Evolutionary conservation across 1,284 basidiomycete species (phyloP), one percentile per base, ranked within the genome.

Genomic region (Spongiforma sp.): DNA sequence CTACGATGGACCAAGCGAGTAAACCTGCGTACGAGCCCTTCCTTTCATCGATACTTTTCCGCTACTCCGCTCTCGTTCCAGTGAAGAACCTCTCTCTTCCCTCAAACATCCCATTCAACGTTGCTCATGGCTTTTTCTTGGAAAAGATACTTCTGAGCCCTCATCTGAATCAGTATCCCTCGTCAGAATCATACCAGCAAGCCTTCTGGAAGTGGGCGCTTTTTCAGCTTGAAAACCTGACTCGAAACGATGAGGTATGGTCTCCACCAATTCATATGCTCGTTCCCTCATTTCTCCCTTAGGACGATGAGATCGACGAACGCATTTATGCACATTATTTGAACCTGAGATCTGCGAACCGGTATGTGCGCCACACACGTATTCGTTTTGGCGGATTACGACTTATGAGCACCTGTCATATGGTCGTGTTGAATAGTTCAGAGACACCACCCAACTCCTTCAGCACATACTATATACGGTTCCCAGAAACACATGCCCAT

Each of bases 131-230:
- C 12, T 89, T 89, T 68, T 71, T 93, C 17, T 72, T 91, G 59
- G 69, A 81, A 21, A 70, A 72, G 28, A 73, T 93, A 57, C 75
- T 91, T 12, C 70, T 83, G 10, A 81, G 83, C 68, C 66, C 75
- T 6, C 89, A 89, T 71, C 82, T 90, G 43, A 69, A 75, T 60
- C 68, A 70, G 39, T 91, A 88, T 69, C 84, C 90, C 6, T 89
- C 91, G 2, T 86, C 90, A 0, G 63, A 67, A 19, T 80, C 85
- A 66, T 92, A 89, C 67, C 89, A 90, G 65, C 77, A 78, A 57
- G 65, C 73, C 1, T 92, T 92, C 71, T 93, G 90, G 90, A 93
- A 92, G 77, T 89, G 86, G 85, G 80, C 79, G 1, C 83, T 93
- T 28, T 71, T 74, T 33, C 73, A 79, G 37, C 76, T 93, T 28